Conservation (phyloP, 2,329 filamentous ascomycete species). For the Colletotrichum viniferum region DNA sequence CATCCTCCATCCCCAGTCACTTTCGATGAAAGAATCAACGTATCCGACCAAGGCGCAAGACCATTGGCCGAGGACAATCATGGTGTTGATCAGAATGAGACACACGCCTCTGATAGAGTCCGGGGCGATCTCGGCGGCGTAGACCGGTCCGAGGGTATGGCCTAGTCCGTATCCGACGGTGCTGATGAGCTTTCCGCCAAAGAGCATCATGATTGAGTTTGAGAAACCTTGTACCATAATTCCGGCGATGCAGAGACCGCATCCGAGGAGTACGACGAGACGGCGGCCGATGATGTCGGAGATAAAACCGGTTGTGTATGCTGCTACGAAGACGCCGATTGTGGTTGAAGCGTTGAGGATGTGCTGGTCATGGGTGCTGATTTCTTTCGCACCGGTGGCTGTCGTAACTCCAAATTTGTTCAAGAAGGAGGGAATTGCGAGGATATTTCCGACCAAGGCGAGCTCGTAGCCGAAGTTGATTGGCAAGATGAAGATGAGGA, state of each 20-base stretch:
- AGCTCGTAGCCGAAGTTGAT: slow-evolving; percentile 11
- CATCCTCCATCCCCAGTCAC: slow-evolving; percentile 8
- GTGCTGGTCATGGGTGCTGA: not conserved
- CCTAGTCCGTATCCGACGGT: slow-evolving; percentile 12
- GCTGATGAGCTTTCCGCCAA: slow-evolving; percentile 16
- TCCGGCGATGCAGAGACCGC: not conserved
- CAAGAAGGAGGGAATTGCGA: not conserved
- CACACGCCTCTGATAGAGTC: slow-evolving; percentile 14
- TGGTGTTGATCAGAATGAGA: slow-evolving; percentile 6
- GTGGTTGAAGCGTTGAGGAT: not conserved
- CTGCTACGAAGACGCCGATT: slow-evolving; percentile 6
- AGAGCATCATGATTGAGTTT: slow-evolving; percentile 9
- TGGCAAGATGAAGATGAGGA: slow-evolving; percentile 1
- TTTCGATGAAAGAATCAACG: not conserved
- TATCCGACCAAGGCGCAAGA: slow-evolving; percentile 17
- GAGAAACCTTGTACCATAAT: slow-evolving; percentile 16
- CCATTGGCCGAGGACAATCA: slow-evolving; percentile 6
- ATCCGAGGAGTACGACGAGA: not conserved
- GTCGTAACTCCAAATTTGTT: not conserved
- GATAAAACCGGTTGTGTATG: not conserved
- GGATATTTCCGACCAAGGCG: not conserved
- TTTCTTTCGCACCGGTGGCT: not conserved
- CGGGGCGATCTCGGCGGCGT: slow-evolving; percentile 21
- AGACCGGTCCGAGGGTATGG: slow-evolving; percentile 21
- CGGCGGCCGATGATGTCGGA: slow-evolving; percentile 12